Conservation (phyloP, 2,329 filamentous ascomycete genomes). For the Aspergillus sp. region DNA sequence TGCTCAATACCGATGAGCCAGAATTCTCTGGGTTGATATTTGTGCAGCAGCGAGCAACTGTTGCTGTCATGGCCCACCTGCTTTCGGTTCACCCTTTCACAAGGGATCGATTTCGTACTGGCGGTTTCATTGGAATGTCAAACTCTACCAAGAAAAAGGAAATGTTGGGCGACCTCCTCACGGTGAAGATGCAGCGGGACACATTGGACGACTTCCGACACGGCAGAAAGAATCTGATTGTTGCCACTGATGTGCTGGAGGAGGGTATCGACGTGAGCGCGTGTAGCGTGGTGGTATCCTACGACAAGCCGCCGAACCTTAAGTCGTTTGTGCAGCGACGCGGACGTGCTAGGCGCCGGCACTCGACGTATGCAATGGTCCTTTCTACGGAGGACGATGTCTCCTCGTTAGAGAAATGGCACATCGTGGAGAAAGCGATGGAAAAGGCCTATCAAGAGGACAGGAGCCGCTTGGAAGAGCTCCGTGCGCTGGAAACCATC, state of each 20-base stretch:
- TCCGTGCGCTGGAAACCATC: constrained; percentile 51
- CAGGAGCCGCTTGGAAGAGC: constrained; percentile 49
- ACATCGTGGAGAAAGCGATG: constrained; percentile 70
- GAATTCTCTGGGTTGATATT: constrained; percentile 65
- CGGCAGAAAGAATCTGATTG: constrained; percentile 56
- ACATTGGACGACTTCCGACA: constrained; percentile 55
- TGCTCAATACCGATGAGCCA: constrained; percentile 42
- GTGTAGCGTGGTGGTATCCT: constrained; percentile 66
- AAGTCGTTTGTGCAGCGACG: constrained; percentile 66
- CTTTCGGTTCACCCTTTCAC: constrained; percentile 53
- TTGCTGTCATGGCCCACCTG: constrained; percentile 59
- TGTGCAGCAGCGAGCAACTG: constrained; percentile 62
- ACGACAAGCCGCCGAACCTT: constrained; percentile 60
- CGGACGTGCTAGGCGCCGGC: constrained; percentile 59
- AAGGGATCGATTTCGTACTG: constrained; percentile 45
- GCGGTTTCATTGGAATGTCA: constrained; percentile 49
- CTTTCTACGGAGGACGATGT: constrained; percentile 38
- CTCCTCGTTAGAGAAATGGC: constrained; percentile 55
- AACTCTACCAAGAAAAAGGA: constrained; percentile 42
- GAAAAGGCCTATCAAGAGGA: constrained; percentile 67
- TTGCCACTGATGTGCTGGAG: constrained; percentile 59
- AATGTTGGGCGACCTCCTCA: constrained; percentile 51
- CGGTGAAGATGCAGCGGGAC: constrained; percentile 48
- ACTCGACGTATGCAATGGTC: constrained; percentile 57
- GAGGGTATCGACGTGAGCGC: constrained; percentile 63